Conservation (phyloP, 495 filamentous ascomycete genomes). For the Parathielavia appendiculata region DNA sequence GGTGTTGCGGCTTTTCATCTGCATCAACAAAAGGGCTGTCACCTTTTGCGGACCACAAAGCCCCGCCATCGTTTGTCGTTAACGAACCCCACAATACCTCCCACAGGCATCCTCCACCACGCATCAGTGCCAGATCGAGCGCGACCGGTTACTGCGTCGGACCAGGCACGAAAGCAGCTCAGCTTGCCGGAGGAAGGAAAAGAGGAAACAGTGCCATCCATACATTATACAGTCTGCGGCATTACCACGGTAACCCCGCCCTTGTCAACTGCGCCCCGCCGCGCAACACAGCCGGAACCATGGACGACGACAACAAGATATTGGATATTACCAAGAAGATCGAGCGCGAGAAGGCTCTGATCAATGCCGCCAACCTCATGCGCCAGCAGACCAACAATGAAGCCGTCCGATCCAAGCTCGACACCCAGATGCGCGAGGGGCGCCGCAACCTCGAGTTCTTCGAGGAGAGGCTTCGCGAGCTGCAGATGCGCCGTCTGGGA, state of each 20-base stretch:
- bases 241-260: slow-evolving; percentile 7
- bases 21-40: slow-evolving; percentile 20
- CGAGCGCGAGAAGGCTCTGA: slow-evolving; percentile 91
- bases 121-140: slow-evolving; percentile 5
- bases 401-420: slow-evolving; percentile 77
- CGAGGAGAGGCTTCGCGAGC: slow-evolving; percentile 80
- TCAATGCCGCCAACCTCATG: slow-evolving; percentile 91
- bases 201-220: not conserved
- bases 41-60: slow-evolving; percentile 35
- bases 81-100: slow-evolving; percentile 23
- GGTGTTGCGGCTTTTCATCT: not conserved
- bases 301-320: slow-evolving; percentile 76
- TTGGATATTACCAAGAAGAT: slow-evolving; percentile 93
- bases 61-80: slow-evolving; percentile 36
- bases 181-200: not conserved
- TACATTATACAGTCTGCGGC: not conserved
- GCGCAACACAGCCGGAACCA: slow-evolving; percentile 44
- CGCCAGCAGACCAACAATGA: slow-evolving; percentile 92
- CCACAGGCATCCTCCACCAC: slow-evolving; percentile 5
- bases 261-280: slow-evolving; percentile 27
- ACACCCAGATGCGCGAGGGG: slow-evolving; percentile 88
- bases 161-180: slow-evolving; percentile 3
- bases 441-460: slow-evolving; percentile 89
- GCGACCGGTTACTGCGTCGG: not conserved
- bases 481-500: slow-evolving; percentile 73